Percentiles rank a stretch among this genome's conserved stretches.
Conservation (phyloP, 2,329 filamentous ascomycete genomes). For the Hymenoscyphus repandus region DNA sequence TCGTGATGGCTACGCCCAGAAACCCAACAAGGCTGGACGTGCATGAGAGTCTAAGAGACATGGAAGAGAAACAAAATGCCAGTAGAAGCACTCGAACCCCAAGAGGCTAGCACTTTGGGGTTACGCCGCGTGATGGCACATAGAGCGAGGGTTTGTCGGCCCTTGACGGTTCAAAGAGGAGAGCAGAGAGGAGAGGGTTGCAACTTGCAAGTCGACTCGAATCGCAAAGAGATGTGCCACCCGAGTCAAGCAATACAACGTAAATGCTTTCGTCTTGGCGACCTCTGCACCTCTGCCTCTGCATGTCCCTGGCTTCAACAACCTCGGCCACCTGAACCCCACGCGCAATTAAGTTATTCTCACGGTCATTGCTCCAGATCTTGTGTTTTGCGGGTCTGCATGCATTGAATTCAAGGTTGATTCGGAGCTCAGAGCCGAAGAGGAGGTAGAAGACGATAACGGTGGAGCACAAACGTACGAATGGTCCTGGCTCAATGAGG, state of each 20-base stretch:
- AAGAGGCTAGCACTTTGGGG: not conserved
- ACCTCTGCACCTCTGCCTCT: not conserved
- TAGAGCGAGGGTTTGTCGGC: no score
- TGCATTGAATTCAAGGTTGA: not conserved
- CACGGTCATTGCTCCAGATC: constrained; percentile 5
- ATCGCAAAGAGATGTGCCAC: not conserved
- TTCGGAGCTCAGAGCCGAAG: constrained; percentile 3
- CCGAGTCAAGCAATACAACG: no score
- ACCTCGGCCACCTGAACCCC: constrained; percentile 2
- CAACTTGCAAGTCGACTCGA: no score
- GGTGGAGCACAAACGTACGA: not conserved
- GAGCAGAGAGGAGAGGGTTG: no score
- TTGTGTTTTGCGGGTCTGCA: not conserved
- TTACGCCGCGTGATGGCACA: no score
- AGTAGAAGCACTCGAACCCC: not conserved
- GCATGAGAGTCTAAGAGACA: not conserved
- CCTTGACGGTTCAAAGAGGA: no score
- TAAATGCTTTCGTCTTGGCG: no score
- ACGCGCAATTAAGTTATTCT: not conserved
- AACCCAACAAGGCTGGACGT: constrained; percentile 8
- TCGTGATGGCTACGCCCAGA: not conserved
- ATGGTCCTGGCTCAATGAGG: not conserved
- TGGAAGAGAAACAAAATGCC: not conserved
- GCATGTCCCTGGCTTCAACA: not conserved
- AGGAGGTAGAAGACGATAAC: not conserved